Conservation (phyloP, 371 early-diverging fungal genomes). For the Mortierella sp. region DNA sequence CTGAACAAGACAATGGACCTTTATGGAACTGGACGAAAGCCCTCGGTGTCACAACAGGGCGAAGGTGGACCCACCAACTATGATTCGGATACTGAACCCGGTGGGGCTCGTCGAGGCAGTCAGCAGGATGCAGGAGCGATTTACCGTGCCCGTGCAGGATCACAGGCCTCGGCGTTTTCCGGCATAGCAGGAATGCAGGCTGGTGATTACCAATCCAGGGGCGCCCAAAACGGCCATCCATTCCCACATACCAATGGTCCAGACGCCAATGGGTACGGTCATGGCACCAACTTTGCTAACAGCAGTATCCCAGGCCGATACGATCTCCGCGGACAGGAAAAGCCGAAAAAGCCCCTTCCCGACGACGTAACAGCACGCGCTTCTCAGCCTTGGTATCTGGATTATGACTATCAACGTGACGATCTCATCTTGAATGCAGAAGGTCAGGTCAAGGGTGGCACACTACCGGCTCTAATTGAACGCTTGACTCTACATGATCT, state of each 20-base stretch:
- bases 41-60: conserved; percentile 11
- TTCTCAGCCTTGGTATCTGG: conserved; percentile 71
- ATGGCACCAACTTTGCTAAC: conserved; percentile 15
- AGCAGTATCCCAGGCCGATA: conserved; percentile 24
- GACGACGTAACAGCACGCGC: conserved; percentile 39
- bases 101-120: conserved; percentile 7
- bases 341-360: conserved; percentile 31
- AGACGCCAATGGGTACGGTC: background rate
- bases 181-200: conserved; percentile 16
- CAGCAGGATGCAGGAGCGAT: background rate
- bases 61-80: conserved; percentile 26
- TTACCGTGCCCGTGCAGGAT: conserved; percentile 20
- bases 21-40: conserved; percentile 11
- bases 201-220: background rate
- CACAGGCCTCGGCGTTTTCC: conserved; percentile 12
- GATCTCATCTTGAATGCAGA: conserved; percentile 88
- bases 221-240: conserved; percentile 7
- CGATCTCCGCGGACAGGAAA: conserved; percentile 32
- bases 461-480: conserved; percentile 85
- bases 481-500: conserved; percentile 90
- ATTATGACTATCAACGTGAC: conserved; percentile 74
- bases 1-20: conserved; percentile 3
- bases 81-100: conserved; percentile 46
- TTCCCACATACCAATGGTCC: conserved; percentile 9
- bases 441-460: conserved; percentile 91